Evolutionary conservation across 2,329 filamentous ascomycete genomes (phyloP).

Genomic region (Arthrobotrys conoides): DNA sequence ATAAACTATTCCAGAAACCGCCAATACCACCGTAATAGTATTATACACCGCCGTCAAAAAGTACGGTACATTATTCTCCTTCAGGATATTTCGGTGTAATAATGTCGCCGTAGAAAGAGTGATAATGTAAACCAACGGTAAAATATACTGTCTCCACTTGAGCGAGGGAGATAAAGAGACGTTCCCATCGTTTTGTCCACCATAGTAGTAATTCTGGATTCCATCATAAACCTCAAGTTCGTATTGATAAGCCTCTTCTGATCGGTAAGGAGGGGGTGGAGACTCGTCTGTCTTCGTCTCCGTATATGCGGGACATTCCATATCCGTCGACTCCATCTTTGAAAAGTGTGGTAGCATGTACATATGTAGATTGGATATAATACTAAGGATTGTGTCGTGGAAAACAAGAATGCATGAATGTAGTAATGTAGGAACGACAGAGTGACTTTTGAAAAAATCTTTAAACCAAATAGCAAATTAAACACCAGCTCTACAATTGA

Average conservation of each 20-base stretch:
- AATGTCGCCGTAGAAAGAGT: background rate
- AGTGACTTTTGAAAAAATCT: background rate
- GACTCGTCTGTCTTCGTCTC: background rate
- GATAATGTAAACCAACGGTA: conserved; percentile 16
- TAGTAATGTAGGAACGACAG: background rate
- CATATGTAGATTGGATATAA: background rate
- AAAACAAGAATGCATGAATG: background rate
- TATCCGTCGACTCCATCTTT: background rate
- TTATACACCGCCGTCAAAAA: conserved; percentile 46
- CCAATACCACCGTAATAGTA: conserved; percentile 2
- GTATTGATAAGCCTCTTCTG: background rate
- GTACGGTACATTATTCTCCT: conserved; percentile 7
- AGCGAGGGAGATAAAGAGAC: background rate
- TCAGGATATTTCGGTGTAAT: background rate
- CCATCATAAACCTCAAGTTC: background rate
- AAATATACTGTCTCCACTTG: background rate
- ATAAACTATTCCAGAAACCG: conserved; percentile 7
- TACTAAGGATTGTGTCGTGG: no score
- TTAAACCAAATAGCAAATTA: background rate
- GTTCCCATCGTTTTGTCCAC: background rate
- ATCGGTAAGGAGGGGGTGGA: background rate
- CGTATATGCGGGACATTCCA: background rate
- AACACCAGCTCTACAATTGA: no score
- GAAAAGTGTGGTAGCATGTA: background rate
- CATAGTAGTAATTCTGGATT: conserved; percentile 21